These are phyloP conservation scores for Selaginella moellendorffii DNA, from an alignment of 75 land plant genomes.

Conservation along the genomic window DNA sequence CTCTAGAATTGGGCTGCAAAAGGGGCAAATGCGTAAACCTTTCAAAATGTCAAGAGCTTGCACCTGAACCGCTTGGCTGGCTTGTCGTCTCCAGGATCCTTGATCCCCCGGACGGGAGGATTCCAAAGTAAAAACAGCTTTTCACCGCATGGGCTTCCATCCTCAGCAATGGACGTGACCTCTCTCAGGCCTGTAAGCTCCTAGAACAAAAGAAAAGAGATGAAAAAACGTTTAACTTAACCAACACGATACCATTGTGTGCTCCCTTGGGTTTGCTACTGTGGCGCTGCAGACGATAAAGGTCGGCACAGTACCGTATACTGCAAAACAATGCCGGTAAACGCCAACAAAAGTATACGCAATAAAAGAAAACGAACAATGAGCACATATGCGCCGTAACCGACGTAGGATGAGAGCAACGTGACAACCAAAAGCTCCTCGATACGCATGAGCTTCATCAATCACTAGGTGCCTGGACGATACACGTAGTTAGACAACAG, in stretches of 20 bases:
- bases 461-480: slow-evolving; percentile 70
- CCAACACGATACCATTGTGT: slow-evolving; percentile 60
- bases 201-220: slow-evolving; percentile 18
- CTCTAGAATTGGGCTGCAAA: slow-evolving; percentile 70
- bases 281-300: slow-evolving; percentile 88
- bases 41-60: too few species aligned
- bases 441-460: slow-evolving; percentile 96
- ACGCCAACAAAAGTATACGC: slow-evolving; percentile 6
- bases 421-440: slow-evolving; percentile 98
- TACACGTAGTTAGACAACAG: neutral
- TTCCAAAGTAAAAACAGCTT: slow-evolving; percentile 92
- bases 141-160: slow-evolving; percentile 86
- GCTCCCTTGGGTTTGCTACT: slow-evolving; percentile 81
- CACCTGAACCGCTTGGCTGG: slow-evolving; percentile 23
- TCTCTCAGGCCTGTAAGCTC: slow-evolving; percentile 54
- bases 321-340: slow-evolving; percentile 28
- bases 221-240: neutral
- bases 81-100: neutral
- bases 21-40: slow-evolving; percentile 4
- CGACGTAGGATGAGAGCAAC: slow-evolving; percentile 77
- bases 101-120: slow-evolving; percentile 29
- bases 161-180: slow-evolving; percentile 57
- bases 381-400: slow-evolving; percentile 53
- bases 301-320: slow-evolving; percentile 66
- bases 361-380: slow-evolving; percentile 36